Base-by-base conservation (phyloP, 1,139 yeast genomes). In the Pichia norvegensis region DNA sequence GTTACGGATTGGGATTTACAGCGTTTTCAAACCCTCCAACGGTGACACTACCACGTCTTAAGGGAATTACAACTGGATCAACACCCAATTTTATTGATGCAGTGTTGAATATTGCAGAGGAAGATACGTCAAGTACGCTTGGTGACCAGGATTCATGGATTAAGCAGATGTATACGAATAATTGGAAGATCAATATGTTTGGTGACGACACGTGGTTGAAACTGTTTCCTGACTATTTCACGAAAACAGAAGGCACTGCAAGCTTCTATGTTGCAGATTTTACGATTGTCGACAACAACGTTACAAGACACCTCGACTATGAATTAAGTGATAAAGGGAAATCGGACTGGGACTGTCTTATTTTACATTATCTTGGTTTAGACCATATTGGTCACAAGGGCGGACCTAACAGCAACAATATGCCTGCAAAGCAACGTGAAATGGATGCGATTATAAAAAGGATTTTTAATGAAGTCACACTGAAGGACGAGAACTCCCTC, bases 141-240 rank as follows among this genome's bases (percentile, higher is more conserved):
- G 71, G 77, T 1, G 76, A 73, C 44, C 95, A 85, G 55, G 98
- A 94, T 62, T 84, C 94, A 17, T 90, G 97, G 96, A 62, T 90
- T 13, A 67, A 71, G 36, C 97, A 92, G 61, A 70, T 88, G 64
- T 45, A 44, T 38, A 33, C 45, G 14, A 46, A 61, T 2, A 67
- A 67, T 29, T 74, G 74, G 55, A 72, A 66, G 44, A 68, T 92
- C 36, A 82, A 87, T 58, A 87, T 92, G 75, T 92, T 77, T 67
- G 99, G 99, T 23, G 98, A 92, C 63, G 98, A 92, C 61, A 92
- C 98, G 1, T 94, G 98, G 99, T 67, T 90, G 53, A 90, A 88
- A 60, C 70, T 92, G 41, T 94, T 88, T 55, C 92, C 92, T 0
- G 68, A 66, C 4, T 72, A 72, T 54, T 90, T 92, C 59, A 69